Conservation (phyloP, 768 basidiomycete genomes). For the Termitomyces heimii region DNA sequence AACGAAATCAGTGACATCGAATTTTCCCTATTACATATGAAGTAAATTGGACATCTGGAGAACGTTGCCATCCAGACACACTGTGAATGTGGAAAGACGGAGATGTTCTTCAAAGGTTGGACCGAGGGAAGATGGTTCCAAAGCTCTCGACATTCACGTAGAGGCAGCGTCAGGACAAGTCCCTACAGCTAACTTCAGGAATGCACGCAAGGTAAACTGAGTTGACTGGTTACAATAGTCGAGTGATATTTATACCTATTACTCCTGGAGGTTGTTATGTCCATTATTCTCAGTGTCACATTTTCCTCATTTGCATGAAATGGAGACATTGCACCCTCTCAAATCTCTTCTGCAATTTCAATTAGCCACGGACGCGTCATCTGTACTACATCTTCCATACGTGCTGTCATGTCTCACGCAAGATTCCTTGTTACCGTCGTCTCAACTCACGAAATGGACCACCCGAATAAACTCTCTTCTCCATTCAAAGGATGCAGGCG, state of each 20-base stretch:
- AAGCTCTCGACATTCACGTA: slow-evolving; percentile 10
- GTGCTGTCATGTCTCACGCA: slow-evolving; percentile 49
- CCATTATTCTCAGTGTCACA: not conserved
- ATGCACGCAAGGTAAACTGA: not conserved
- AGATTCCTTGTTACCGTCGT: slow-evolving; percentile 50
- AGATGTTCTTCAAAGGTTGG: slow-evolving; percentile 49
- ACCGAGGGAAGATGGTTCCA: slow-evolving; percentile 30
- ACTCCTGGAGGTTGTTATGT: slow-evolving; percentile 4
- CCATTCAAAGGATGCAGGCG: slow-evolving; percentile 71
- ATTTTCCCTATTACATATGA: slow-evolving; percentile 58
- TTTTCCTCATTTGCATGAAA: slow-evolving; percentile 9
- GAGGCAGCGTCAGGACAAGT: too few species aligned
- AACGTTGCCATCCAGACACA: slow-evolving; percentile 14
- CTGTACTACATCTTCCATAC: slow-evolving; percentile 53
- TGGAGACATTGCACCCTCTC: slow-evolving; percentile 37
- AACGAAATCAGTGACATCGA: slow-evolving; percentile 89
- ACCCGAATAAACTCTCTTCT: slow-evolving; percentile 68
- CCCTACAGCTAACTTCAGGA: not conserved
- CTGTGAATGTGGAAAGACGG: slow-evolving; percentile 51
- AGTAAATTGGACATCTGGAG: not conserved
- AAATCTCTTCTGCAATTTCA: slow-evolving; percentile 66
- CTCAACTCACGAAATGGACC: slow-evolving; percentile 71
- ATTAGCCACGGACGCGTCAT: slow-evolving; percentile 61
- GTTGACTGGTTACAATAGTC: slow-evolving; percentile 1
- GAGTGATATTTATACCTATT: slow-evolving; percentile 15